phyloP scores from a whole-genome alignment of 495 filamentous ascomycete species.

The Talaromyces wortmannii region DNA sequence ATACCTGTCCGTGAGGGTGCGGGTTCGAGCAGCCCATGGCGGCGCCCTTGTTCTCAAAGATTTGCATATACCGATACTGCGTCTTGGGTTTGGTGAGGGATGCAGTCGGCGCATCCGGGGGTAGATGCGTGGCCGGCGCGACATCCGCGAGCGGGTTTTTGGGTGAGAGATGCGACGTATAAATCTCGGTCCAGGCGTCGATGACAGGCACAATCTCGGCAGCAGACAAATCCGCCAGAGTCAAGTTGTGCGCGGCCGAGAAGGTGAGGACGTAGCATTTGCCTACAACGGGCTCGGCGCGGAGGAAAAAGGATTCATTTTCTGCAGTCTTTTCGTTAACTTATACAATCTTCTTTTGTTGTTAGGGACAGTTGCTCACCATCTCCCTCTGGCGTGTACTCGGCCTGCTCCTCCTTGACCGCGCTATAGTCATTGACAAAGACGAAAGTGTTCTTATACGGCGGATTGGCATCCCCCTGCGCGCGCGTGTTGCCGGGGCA shows the following conservation, averaged over 20 bases:
- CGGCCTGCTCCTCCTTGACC: slow-evolving; percentile 84
- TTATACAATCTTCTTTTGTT: slow-evolving; percentile 6
- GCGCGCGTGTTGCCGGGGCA: slow-evolving; percentile 93
- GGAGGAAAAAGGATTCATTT: slow-evolving; percentile 70
- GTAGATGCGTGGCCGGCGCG: slow-evolving; percentile 37
- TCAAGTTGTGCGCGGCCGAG: slow-evolving; percentile 81
- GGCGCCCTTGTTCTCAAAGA: slow-evolving; percentile 97
- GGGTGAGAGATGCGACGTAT: slow-evolving; percentile 70
- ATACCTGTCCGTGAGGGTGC: slow-evolving; percentile 94
- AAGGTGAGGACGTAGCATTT: slow-evolving; percentile 98
- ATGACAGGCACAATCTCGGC: slow-evolving; percentile 68
- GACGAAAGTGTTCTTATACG: slow-evolving; percentile 80
- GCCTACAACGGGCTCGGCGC: slow-evolving; percentile 79
- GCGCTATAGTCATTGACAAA: slow-evolving; percentile 98
- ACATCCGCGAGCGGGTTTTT: slow-evolving; percentile 55
- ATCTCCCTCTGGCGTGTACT: slow-evolving; percentile 49
- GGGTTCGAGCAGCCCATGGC: slow-evolving; percentile 99
- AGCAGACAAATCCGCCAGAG: slow-evolving; percentile 76
- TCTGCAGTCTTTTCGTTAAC: slow-evolving; percentile 29
- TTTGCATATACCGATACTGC: slow-evolving; percentile 96
- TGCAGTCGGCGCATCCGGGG: slow-evolving; percentile 39
- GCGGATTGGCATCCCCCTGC: slow-evolving; percentile 79
- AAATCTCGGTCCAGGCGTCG: slow-evolving; percentile 82
- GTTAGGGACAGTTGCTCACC: slow-evolving; percentile 27
- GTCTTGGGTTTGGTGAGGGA: slow-evolving; percentile 49